Percentiles rank a stretch among this genome's conserved stretches.
Conservation (phyloP, 345 rosid species). For the Leavenworthia alabamica region DNA sequence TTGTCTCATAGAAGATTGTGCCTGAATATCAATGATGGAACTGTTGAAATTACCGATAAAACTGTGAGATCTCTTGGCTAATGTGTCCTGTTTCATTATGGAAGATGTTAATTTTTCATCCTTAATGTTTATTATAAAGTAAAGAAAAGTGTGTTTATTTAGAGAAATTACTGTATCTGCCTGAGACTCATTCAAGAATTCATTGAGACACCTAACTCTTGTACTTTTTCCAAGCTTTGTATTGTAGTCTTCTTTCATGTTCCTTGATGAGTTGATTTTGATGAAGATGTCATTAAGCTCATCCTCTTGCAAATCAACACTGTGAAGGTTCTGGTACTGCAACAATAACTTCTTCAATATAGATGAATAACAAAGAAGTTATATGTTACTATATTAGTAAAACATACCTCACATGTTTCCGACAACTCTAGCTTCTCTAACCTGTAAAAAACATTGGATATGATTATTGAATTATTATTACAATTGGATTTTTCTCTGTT, state of each 20-base stretch:
- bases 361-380: not conserved
- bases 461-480: not conserved
- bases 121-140: not conserved
- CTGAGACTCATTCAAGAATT: slow-evolving; percentile 52
- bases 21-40: slow-evolving; percentile 38
- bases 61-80: slow-evolving; percentile 28
- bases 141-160: not conserved
- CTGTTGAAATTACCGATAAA: slow-evolving; percentile 37
- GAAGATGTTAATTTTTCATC: not conserved
- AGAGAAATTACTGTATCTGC: slow-evolving; percentile 47
- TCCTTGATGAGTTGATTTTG: slow-evolving; percentile 29
- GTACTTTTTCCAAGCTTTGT: slow-evolving; percentile 21
- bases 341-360: slow-evolving; percentile 18
- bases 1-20: slow-evolving; percentile 15
- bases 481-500: not conserved
- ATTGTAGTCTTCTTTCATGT: slow-evolving; percentile 16
- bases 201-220: slow-evolving; percentile 44
- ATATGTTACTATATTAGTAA: not conserved
- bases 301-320: slow-evolving; percentile 33
- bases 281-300: slow-evolving; percentile 16
- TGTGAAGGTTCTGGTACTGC: slow-evolving; percentile 47
- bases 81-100: slow-evolving; percentile 34
- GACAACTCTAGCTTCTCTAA: slow-evolving; percentile 19
- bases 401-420: slow-evolving; percentile 16
- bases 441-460: no score